Evolutionary conservation across 371 early-diverging fungal species (phyloP), one percentile per base, ranked within the genome.

Genomic region (Rhizopus stolonifer): DNA sequence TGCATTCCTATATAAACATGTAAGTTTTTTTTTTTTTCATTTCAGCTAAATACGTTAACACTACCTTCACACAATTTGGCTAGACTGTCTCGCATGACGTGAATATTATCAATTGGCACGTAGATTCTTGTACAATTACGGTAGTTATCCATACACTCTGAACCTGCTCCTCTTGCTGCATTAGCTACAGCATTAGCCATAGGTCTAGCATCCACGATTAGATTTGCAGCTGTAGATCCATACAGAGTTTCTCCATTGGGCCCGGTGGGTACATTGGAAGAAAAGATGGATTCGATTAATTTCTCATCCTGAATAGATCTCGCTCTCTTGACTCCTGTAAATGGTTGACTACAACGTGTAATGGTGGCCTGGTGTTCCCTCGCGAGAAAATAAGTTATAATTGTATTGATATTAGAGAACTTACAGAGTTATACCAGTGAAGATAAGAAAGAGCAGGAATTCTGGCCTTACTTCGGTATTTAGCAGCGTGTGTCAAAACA

Each of bases 271-370:
- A 75, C 70, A 52, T 82, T 81, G 22, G 81, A 76, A 49, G 81
- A 67, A 70, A 96, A 90, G 21, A 95, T 92, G 34, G 88, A 87
- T 59, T 96, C 95, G 21, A 96, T 85, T 19, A 98, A 79, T 72
- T 94, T 94, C 58, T 98, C 99, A 60, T 98, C 99, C 71, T 98
- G 96, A 38, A 94, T 86, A 1, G 94, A 95, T 40, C 99, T 84
- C 50, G 89, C 92, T 64, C 89, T 89, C 56, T 91, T 89, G 21
- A 98, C 77, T 1, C 99, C 99, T 26, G 94, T 93, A 74, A 98
- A 81, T 0, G 98, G 97, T 63, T 98, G 97, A 52, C 93, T 90
- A 14, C 91, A 90, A 31, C 98, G 84, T 22, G 96, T 93, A 45
- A 98, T 94, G 15, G 94, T 85, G 11, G 91, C 88, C 84, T 89